phyloP scores from a whole-genome alignment of 192 early-diverging fungal species.

The Linnemannia elongata region DNA sequence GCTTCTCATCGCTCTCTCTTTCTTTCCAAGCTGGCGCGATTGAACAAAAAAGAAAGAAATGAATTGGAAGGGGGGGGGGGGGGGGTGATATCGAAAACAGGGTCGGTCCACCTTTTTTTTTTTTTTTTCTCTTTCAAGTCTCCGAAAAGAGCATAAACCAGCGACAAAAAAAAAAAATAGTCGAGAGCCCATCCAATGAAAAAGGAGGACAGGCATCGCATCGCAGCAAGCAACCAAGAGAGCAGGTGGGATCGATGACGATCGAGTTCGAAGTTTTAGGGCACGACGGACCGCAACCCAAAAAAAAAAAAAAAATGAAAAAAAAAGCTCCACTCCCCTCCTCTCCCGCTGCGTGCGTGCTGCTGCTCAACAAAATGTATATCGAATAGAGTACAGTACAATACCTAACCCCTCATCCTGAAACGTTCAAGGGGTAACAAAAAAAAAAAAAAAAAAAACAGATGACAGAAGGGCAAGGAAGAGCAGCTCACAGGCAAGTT shows the following conservation, averaged over 20 bases:
- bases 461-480: background rate
- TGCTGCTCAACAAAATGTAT: background rate
- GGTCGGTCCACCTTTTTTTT: background rate
- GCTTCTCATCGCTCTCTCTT: no score
- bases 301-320: background rate
- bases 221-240: background rate
- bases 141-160: background rate
- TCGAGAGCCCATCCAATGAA: background rate
- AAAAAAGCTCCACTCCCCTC: background rate
- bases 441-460: background rate
- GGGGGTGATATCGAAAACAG: background rate
- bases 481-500: conserved; percentile 2
- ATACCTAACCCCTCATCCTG: background rate
- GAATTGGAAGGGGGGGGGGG: no score
- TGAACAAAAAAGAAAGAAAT: background rate
- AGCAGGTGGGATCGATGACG: background rate
- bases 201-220: background rate
- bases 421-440: conserved; percentile 6
- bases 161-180: background rate
- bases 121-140: background rate
- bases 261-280: background rate
- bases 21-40: background rate
- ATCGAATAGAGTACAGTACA: background rate
- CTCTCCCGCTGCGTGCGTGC: background rate
- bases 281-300: background rate